These are phyloP conservation scores for Solanum rostratum DNA, from an alignment of 257 asterid species.

Conservation along the genomic window DNA sequence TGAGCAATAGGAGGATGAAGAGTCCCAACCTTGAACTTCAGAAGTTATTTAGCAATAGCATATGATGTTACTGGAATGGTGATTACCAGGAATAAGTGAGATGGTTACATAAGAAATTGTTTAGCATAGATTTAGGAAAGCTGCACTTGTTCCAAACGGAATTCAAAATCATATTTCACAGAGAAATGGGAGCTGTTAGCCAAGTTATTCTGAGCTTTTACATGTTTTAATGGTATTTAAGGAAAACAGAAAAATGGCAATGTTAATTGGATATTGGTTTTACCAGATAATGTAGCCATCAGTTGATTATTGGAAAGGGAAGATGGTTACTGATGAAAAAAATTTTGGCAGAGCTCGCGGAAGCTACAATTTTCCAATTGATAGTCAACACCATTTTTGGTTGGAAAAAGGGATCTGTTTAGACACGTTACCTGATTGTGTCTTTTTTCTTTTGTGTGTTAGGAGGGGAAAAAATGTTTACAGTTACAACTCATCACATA, in stretches of 20 bases:
- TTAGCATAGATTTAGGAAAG: not conserved
- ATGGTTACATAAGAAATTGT: not conserved
- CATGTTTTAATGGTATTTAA: not conserved
- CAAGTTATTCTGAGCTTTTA: not conserved
- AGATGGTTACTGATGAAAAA: not conserved
- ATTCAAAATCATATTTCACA: not conserved
- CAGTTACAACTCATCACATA: not conserved
- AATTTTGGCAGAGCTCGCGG: not conserved
- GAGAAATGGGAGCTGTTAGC: not conserved
- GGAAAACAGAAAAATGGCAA: not conserved
- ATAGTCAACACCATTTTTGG: not conserved
- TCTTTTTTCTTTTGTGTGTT: not conserved
- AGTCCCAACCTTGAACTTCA: not conserved
- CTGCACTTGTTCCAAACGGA: not conserved
- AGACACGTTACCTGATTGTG: not conserved
- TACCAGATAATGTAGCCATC: not conserved
- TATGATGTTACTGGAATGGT: not conserved
- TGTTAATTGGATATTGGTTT: not conserved
- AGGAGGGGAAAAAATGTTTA: not conserved
- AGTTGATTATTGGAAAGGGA: not conserved
- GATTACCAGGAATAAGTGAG: not conserved
- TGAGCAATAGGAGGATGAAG: not conserved
- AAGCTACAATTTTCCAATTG: not conserved
- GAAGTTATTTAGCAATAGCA: not conserved
- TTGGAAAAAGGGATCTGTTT: not conserved